phyloP scores from a whole-genome alignment of 139 green algal species.

The Auxenochlorella protothecoides region DNA sequence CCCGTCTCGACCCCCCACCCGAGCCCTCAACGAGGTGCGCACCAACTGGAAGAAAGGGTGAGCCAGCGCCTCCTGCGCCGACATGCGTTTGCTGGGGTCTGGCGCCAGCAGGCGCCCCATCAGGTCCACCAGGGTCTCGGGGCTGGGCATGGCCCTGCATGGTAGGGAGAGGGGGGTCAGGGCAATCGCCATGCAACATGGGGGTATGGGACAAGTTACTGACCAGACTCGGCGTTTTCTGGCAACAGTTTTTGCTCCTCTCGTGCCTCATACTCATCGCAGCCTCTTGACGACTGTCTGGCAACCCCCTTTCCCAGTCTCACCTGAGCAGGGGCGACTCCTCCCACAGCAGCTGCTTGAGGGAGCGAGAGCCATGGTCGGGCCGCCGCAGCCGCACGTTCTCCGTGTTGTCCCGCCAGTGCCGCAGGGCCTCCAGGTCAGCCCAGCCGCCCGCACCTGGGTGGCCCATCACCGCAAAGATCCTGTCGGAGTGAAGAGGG shows the following conservation, averaged over 20 bases:
- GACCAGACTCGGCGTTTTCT: too few relatives aligned
- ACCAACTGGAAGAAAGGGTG: slow-evolving; percentile 60
- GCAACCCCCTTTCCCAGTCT: background rate
- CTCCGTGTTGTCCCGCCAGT: slow-evolving; percentile 52
- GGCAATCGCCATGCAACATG: too few relatives aligned
- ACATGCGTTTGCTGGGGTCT: slow-evolving; percentile 48
- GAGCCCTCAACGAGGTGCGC: too few relatives aligned
- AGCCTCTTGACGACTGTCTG: background rate
- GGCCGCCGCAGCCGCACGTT: slow-evolving; percentile 22
- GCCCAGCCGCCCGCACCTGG: slow-evolving; percentile 33
- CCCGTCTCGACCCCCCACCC: too few relatives aligned
- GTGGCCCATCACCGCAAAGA: slow-evolving; percentile 39
- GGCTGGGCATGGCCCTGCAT: slow-evolving; percentile 8
- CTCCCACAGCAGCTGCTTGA: slow-evolving; percentile 18
- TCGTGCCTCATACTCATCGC: background rate
- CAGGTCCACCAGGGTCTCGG: slow-evolving; percentile 10
- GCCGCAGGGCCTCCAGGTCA: slow-evolving; percentile 32
- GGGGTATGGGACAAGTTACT: too few relatives aligned
- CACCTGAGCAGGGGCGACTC: slow-evolving; percentile 27
- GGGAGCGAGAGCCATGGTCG: slow-evolving; percentile 10
- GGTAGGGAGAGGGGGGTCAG: background rate
- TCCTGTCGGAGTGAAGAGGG: slow-evolving; percentile 8
- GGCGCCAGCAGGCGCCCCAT: slow-evolving; percentile 6
- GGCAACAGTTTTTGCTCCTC: too few relatives aligned
- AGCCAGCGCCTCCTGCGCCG: slow-evolving; percentile 50